A percentile compares a stretch with the other conserved stretches of the same genome.
Evolutionary conservation across 345 rosid species (phyloP).

Genomic region (Dovyalis caffra): DNA sequence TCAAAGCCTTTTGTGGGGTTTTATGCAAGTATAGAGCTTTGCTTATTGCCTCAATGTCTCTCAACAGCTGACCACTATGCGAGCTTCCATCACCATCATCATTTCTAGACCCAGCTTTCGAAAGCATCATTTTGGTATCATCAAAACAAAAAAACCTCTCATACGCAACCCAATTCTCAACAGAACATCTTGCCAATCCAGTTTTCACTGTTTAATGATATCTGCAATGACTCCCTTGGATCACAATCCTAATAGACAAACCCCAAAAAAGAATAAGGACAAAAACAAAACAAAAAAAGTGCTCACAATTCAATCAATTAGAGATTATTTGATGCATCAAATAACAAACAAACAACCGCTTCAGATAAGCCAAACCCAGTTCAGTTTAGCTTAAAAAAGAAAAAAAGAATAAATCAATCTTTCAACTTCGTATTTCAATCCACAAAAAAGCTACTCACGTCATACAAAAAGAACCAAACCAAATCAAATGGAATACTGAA

Average conservation of each 20-base stretch:
- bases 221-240: constrained; percentile 4
- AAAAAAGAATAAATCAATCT: background rate
- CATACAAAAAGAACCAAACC: background rate
- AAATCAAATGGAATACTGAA: background rate
- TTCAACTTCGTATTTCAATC: background rate
- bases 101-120: constrained; percentile 31
- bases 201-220: constrained; percentile 1
- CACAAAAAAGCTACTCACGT: background rate
- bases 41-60: constrained; percentile 75
- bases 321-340: constrained; percentile 9
- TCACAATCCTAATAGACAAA: background rate
- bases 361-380: background rate
- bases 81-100: constrained; percentile 32
- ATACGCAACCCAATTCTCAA: constrained; percentile 17
- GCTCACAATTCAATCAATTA: background rate
- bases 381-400: background rate
- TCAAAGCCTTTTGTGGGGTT: constrained; percentile 36
- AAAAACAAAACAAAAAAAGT: constrained; percentile 9
- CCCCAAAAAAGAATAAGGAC: too few relatives aligned
- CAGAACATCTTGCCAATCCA: constrained; percentile 7
- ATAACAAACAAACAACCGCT: background rate
- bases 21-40: constrained; percentile 59
- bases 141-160: background rate
- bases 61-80: constrained; percentile 52
- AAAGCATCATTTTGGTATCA: constrained; percentile 41